Percentiles rank a stretch among this genome's conserved stretches.
Conservation (phyloP, 2,329 filamentous ascomycete species). For the Alternaria ventricosa region DNA sequence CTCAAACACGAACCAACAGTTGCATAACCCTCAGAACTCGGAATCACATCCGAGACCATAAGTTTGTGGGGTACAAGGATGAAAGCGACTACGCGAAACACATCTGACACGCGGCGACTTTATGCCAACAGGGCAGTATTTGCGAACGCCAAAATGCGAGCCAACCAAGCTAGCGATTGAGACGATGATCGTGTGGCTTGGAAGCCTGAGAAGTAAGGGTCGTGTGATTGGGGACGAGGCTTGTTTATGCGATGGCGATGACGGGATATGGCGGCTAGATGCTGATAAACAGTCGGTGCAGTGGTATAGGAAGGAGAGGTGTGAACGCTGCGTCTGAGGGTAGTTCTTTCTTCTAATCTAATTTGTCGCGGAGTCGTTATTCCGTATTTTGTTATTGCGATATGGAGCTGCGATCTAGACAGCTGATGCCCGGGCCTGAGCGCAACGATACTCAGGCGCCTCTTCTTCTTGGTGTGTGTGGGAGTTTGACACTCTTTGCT, state of each 20-base stretch:
- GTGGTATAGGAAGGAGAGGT: not conserved
- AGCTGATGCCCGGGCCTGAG: not conserved
- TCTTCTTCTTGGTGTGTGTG: slow-evolving; percentile 29
- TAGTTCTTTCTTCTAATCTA: not conserved
- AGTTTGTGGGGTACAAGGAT: not conserved
- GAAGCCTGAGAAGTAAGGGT: not conserved
- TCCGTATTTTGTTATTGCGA: not conserved
- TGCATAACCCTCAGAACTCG: not conserved
- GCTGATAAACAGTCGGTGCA: not conserved
- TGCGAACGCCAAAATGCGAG: not conserved
- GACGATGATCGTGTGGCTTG: not conserved
- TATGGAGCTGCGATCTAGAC: not conserved
- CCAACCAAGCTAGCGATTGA: not conserved
- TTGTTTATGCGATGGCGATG: not conserved
- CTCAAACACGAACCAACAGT: not conserved
- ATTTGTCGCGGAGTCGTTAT: not conserved
- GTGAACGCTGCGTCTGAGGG: not conserved
- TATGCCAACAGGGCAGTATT: not conserved
- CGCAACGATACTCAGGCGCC: slow-evolving; percentile 26
- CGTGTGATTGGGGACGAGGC: not conserved
- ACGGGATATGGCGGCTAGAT: not conserved
- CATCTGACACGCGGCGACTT: not conserved
- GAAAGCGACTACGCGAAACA: not conserved
- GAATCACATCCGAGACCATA: not conserved
- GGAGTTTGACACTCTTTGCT: slow-evolving; percentile 23